Evolutionary conservation across 2,329 filamentous ascomycete species (phyloP), one percentile per base, ranked within the genome.

Genomic region (Epichloe scottii): DNA sequence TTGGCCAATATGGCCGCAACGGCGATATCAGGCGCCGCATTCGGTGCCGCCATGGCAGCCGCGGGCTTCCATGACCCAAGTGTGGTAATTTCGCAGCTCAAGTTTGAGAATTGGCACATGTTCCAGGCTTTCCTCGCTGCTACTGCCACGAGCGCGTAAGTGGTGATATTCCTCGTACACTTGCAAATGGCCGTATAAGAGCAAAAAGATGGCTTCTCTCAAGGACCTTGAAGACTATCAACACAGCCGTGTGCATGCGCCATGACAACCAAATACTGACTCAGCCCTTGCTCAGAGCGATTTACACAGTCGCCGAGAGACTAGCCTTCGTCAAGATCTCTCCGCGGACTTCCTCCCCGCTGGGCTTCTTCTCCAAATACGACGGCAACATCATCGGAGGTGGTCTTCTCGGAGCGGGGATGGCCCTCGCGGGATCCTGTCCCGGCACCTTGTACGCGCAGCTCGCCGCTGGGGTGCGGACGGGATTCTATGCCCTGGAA

Each of bases 381-480:
- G 81, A 84, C 58, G 82, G 80, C 51, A 86, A 87, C 61, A 64
- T 85, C 45, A 57, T 84, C 56, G 83, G 83, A 51, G 83, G 82
- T 4, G 59, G 71, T 15, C 64, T 85, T 3, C 72, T 84, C 26
- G 82, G 83, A 37, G 62, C 74, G n/a, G 83, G 83, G 51, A 84
- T 86, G 81, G 73, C 78, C 5, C 66, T 85, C 15, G 76, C 81
- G 0, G 81, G 81, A 8, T 76, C 81, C 0, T 85, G 82, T 53
- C 81, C 83, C 0, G 83, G 83, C 0, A 84, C 81, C 0, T 72
- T 84, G 5, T 72, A 84, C 46, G 74, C 77, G 0, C 82, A 87
- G 63, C 59, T 79, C 11, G 80, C 74, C 2, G 67, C 73, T 12
- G 75, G 77, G 1, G 67, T 81, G 3, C 65, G 60, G 2, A 73